Evolutionary conservation across 2,329 filamentous ascomycete species (phyloP).

Genomic region (Fusarium clavum): DNA sequence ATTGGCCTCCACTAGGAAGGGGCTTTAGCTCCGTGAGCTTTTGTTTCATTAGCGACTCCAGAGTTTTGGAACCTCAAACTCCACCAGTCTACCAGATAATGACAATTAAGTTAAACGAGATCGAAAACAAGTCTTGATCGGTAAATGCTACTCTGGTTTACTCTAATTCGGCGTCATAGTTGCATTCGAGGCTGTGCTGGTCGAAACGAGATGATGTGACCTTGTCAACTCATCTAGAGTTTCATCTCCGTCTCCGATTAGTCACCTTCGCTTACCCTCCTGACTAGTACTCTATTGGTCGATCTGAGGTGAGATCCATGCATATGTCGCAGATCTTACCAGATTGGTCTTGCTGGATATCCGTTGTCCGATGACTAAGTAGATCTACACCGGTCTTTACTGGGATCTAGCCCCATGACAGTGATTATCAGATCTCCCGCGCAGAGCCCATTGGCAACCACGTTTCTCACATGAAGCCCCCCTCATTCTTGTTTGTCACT

Average conservation of each 20-base stretch:
- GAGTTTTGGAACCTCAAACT: not conserved
- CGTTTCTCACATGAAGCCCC: slow-evolving; percentile 6
- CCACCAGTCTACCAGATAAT: not conserved
- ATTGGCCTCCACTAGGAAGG: not conserved
- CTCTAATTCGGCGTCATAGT: not conserved
- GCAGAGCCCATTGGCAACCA: slow-evolving; percentile 10
- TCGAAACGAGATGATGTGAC: slow-evolving; percentile 10
- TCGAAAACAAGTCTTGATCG: slow-evolving; percentile 1
- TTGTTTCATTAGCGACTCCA: slow-evolving; percentile 1
- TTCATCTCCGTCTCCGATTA: slow-evolving; percentile 12
- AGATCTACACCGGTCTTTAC: slow-evolving; percentile 5
- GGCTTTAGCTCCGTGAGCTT: not conserved
- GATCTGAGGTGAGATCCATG: not conserved
- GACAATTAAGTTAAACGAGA: not conserved
- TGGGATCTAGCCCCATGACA: not conserved
- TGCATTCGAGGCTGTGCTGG: slow-evolving; percentile 3
- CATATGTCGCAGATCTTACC: not conserved
- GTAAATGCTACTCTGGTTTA: not conserved
- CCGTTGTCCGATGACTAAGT: slow-evolving; percentile 21
- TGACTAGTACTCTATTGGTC: not conserved
- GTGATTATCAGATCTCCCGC: slow-evolving; percentile 12
- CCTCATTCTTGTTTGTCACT: slow-evolving; percentile 5
- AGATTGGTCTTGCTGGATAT: not conserved
- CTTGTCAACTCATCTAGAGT: not conserved
- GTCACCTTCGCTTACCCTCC: accelerated